These are phyloP conservation scores for Bryum argenteum DNA, from an alignment of 225 moss, liverwort and hornwort species.

Conservation along the genomic window DNA sequence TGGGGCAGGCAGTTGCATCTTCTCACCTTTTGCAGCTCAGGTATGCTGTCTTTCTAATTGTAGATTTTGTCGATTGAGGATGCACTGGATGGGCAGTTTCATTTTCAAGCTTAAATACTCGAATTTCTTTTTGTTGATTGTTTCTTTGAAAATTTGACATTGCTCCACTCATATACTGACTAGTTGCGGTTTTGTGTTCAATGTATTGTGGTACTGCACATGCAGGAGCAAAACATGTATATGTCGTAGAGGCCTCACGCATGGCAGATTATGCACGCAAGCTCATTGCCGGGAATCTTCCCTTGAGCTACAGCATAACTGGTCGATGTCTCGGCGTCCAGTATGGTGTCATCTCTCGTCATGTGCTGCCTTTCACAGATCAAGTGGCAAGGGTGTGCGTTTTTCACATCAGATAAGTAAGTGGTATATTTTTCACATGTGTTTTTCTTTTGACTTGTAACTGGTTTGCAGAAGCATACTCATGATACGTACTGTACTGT, in stretches of 20 bases:
- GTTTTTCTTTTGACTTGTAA: no score
- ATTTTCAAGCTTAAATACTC: not conserved
- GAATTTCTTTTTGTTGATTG: not conserved
- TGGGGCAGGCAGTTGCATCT: constrained; percentile 69
- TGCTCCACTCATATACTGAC: constrained; percentile 13
- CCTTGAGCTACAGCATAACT: constrained; percentile 60
- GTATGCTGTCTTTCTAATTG: constrained; percentile 32
- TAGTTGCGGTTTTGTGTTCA: constrained; percentile 12
- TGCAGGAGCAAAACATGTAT: constrained; percentile 72
- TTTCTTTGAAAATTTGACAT: not conserved
- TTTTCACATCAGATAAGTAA: no score
- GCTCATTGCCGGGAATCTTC: constrained; percentile 65
- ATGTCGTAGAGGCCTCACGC: constrained; percentile 66
- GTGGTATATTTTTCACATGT: no score
- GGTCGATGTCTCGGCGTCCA: constrained; percentile 69
- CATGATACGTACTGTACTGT: no score
- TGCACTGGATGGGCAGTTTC: not conserved
- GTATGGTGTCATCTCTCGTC: constrained; percentile 83
- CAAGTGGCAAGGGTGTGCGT: no score
- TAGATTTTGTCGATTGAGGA: not conserved
- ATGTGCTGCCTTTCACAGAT: constrained; percentile 77
- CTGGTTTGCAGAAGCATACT: no score
- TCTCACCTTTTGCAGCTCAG: constrained; percentile 75
- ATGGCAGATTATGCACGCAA: constrained; percentile 73
- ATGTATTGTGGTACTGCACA: constrained; percentile 34